Percentiles rank a stretch among this genome's conserved stretches.
Evolutionary conservation across 306 rosid genomes (phyloP).

Genomic region (Castanea crenata): DNA sequence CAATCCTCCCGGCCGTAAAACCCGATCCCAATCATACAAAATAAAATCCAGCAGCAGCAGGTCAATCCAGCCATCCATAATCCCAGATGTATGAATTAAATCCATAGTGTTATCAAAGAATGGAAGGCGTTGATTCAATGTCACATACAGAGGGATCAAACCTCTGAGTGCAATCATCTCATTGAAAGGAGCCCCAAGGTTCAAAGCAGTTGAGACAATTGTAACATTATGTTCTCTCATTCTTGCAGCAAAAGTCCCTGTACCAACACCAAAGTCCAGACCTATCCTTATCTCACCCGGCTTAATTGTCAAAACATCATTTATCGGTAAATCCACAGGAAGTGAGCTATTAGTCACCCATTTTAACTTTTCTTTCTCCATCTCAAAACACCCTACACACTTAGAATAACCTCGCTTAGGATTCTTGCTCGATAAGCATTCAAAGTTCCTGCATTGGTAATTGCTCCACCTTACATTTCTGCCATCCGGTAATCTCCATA

Average conservation of each 20-base stretch:
- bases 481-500: conserved; percentile 69
- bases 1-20: conserved; percentile 80
- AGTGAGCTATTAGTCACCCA: conserved; percentile 69
- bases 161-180: conserved; percentile 89
- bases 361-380: conserved; percentile 84
- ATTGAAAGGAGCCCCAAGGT: conserved; percentile 92
- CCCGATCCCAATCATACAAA: conserved; percentile 85
- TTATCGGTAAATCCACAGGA: conserved; percentile 43
- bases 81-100: conserved; percentile 73
- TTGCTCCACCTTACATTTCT: conserved; percentile 91
- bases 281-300: conserved; percentile 78
- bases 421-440: conserved; percentile 71
- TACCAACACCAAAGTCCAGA: conserved; percentile 70
- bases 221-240: conserved; percentile 86
- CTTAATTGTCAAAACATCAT: conserved; percentile 49
- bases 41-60: conserved; percentile 69
- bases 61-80: conserved; percentile 93
- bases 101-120: conserved; percentile 91
- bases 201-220: conserved; percentile 70
- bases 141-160: conserved; percentile 66
- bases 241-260: conserved; percentile 92
- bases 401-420: conserved; percentile 68
- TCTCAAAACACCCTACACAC: conserved; percentile 81
- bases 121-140: conserved; percentile 78
- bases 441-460: conserved; percentile 73